These are phyloP conservation scores for Apium graveolens DNA, from an alignment of 129 eudicot species.

Conservation along the genomic window DNA sequence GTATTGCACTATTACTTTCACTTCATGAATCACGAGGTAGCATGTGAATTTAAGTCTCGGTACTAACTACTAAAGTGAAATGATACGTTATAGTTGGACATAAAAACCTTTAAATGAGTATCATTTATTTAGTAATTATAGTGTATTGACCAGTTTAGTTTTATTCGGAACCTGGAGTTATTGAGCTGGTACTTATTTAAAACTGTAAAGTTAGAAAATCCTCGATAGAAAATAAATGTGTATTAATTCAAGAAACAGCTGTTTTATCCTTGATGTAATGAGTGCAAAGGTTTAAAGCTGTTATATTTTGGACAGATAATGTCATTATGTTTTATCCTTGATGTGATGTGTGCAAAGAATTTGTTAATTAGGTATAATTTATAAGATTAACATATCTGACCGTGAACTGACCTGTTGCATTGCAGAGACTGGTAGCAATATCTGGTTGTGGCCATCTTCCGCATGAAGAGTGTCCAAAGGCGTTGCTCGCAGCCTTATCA, in stretches of 20 bases:
- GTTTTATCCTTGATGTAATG: no score
- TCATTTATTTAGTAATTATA: neutral
- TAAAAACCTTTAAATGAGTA: neutral
- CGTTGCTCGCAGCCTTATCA: constrained; percentile 71
- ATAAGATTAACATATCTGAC: neutral
- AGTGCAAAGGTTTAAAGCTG: neutral
- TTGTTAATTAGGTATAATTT: neutral
- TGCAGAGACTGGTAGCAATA: constrained; percentile 91
- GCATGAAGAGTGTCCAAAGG: constrained; percentile 97
- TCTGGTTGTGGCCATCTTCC: constrained; percentile 99
- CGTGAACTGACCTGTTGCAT: neutral
- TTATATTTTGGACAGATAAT: neutral
- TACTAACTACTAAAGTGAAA: neutral
- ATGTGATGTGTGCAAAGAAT: neutral
- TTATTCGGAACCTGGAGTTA: neutral
- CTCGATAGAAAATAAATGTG: neutral
- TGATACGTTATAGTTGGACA: neutral
- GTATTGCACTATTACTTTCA: constrained; percentile 15
- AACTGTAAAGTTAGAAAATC: neutral
- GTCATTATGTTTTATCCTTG: neutral
- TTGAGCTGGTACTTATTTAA: neutral
- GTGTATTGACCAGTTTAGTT: neutral
- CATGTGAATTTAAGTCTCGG: neutral
- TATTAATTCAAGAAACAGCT: neutral
- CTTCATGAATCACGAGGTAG: neutral